Base-by-base conservation (phyloP, 805 yeast genomes). In the Starmerella powellii region DNA sequence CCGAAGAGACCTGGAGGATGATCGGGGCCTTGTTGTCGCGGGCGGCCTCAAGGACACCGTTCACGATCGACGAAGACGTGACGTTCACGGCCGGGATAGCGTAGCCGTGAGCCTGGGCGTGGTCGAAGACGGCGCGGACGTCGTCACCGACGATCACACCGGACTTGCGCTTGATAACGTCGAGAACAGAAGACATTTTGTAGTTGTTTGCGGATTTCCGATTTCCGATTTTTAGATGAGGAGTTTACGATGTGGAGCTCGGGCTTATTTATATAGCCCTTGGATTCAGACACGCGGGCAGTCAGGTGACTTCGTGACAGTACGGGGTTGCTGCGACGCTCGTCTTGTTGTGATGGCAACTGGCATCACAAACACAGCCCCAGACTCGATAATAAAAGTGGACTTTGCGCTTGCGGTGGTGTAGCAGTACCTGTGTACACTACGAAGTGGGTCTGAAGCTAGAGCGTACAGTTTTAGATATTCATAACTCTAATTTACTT, bases 101-200 rank as follows among this genome's bases (percentile, higher is more conserved):
- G 58, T 86, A 91, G 53, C 84, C 83, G 66, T 88, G 73, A 59
- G 76, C 77, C 70, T 83, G 95, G 50, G 95, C 95, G 69, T 87
- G 85, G 67, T 80, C 79, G 71, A 87, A 91, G 42, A 67, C 61
- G 41, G 56, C 57, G 40, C 74, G 75, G 54, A 91, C 98, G 64
- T 91, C 98, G 61, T 88, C 96, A 63, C 98, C 98, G 71, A 83
- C 91, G 67, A 91, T 86, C 70, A 91, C 98, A 76, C 98, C 98
- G 64, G 91, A 62, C 70, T 91, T 87, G 74, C 93, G 80, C 58
- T 72, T 69, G 60, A 87, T 73, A 66, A 85, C 85, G 60, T 79
- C 86, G 67, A 70, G 68, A 55, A 67, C 74, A 37, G 48, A 45
- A 65, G 49, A 41, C 57, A 53, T 53, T 31, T 37, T 44, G 11